Evolutionary conservation across 176 grass and related monocot species (phyloP).

Genomic region (Rhynchospora breviuscula): DNA sequence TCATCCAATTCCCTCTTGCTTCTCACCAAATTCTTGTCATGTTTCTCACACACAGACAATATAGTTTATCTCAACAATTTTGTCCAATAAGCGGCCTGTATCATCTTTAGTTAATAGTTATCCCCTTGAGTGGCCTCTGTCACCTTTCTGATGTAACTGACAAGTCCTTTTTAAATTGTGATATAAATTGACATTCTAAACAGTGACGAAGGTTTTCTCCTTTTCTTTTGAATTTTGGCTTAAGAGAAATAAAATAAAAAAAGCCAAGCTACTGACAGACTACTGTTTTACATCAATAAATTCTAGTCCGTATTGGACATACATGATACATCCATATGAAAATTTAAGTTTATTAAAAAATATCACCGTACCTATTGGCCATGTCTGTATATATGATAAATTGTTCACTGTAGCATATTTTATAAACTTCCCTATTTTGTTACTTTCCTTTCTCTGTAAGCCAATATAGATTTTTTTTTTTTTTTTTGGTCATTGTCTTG

Average conservation of each 20-base stretch:
- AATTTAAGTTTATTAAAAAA: background rate
- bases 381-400: too few relatives aligned
- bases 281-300: background rate
- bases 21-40: conserved; percentile 14
- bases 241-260: background rate
- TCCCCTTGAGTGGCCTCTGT: background rate
- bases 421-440: too few relatives aligned
- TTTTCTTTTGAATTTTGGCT: background rate
- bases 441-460: too few relatives aligned
- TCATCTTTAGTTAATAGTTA: background rate
- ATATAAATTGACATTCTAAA: background rate
- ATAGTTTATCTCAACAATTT: background rate
- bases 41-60: background rate
- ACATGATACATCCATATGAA: background rate
- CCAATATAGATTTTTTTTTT: too few relatives aligned
- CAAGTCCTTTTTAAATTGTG: background rate
- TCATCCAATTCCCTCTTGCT: background rate
- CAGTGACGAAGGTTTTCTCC: background rate
- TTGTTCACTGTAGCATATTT: too few relatives aligned
- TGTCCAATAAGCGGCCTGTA: background rate
- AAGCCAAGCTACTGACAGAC: background rate
- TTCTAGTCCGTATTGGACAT: background rate
- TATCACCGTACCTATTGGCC: background rate
- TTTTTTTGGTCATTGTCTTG: background rate
- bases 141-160: background rate